Evolutionary conservation across 1,284 basidiomycete genomes (phyloP), one percentile per base, ranked within the genome.

Genomic region (Quambalaria eucalypti): DNA sequence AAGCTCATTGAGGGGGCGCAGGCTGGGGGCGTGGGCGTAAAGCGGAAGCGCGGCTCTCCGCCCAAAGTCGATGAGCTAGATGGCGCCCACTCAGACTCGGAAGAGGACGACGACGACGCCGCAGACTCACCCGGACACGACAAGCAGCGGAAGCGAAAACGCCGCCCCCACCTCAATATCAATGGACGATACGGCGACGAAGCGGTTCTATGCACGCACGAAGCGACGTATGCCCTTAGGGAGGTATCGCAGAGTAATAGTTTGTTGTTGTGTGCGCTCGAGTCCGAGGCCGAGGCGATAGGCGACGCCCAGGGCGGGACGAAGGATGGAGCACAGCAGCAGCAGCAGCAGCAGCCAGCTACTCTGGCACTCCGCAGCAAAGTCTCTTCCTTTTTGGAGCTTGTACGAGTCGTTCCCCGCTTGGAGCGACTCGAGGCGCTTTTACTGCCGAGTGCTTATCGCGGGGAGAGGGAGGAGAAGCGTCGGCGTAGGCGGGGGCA

Each of bases 221-320:
- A 55, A 0, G 54, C 58, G 46, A 73, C 71, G 2, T 64, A 67
- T 28, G 63, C 70, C 1, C 52, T 74, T n/a, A 60, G 72, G 44
- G 57, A 65, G 19, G 65, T 74, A 23, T 59, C 65, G 2, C 71
- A 73, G 55, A 64, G 62, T 58, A 73, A 74, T 49, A 65, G 64
- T 14, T 52, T 73, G 26, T 53, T 74, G 8, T 55, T 74, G 7
- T 69, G 67, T 52, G 56, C 54, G 33, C 60, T 67, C 29, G 60
- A 51, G 28, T 12, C 38, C 23, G 29, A 23, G 19, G 46, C 40
- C 40, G 39, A 3, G 40, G 25, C 26, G 14, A 25, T 9, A 26
- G 29, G 55, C 12, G 39, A 52, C 3, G 2, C 1, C 3, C 39
- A 36, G 31, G 33, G 38, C 33, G 38, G 25, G 14, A n/a, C n/a